A percentile compares a stretch with the other conserved stretches of the same genome.
phyloP scores from a whole-genome alignment of 2,329 filamentous ascomycete genomes.

The Venturia effusa region DNA sequence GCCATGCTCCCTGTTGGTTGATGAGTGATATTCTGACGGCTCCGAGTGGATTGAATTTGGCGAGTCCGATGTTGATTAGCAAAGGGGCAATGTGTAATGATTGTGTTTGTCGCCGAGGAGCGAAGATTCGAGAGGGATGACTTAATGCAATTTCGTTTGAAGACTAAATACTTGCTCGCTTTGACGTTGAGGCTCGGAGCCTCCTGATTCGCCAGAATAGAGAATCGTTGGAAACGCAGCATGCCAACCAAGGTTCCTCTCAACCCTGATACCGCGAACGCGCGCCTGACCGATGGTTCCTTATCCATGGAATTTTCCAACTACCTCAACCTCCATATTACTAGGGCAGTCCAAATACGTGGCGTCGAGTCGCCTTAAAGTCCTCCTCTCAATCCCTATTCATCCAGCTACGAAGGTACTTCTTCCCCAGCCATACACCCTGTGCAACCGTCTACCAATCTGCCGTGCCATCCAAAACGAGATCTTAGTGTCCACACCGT shows the following conservation, averaged over 20 bases:
- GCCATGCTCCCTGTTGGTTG: not conserved
- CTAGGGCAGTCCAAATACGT: too few species aligned
- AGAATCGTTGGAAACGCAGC: not conserved
- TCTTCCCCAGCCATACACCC: too few species aligned
- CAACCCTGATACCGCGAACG: not conserved
- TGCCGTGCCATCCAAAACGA: too few species aligned
- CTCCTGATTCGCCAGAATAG: not conserved
- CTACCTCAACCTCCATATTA: too few species aligned
- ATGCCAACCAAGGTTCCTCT: not conserved
- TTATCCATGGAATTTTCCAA: too few species aligned
- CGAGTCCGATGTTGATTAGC: not conserved
- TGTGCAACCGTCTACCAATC: too few species aligned
- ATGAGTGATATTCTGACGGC: not conserved
- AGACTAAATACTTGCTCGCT: not conserved
- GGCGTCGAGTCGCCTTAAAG: too few species aligned
- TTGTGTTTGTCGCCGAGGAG: not conserved
- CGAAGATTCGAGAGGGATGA: not conserved
- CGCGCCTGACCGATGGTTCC: too few species aligned
- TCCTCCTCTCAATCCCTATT: too few species aligned
- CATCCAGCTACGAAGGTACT: too few species aligned
- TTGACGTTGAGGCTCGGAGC: not conserved
- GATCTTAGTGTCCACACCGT: not conserved
- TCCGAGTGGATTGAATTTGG: not conserved
- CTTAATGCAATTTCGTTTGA: not conserved
- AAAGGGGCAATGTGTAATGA: not conserved